Evolutionary conservation across 768 basidiomycete species (phyloP).

Genomic region (Strobilomyces dryophilus): DNA sequence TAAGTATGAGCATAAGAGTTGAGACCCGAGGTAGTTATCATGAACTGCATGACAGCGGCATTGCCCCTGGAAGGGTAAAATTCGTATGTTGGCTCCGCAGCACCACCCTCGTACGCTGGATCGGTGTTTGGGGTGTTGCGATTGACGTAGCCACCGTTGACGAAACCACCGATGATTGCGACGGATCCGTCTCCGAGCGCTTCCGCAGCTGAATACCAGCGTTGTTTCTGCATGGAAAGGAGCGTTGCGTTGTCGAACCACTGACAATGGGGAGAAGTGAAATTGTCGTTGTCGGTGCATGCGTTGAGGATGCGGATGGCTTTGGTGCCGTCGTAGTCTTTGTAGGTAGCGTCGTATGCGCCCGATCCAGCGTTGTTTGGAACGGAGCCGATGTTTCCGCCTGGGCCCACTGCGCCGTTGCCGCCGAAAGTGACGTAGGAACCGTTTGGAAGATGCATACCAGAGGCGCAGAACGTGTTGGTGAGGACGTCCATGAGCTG

Average conservation of each 20-base stretch:
- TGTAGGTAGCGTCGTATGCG: slow-evolving; percentile 60
- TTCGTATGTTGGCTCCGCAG: slow-evolving; percentile 75
- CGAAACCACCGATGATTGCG: slow-evolving; percentile 78
- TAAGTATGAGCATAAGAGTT: slow-evolving; percentile 74
- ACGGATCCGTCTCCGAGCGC: slow-evolving; percentile 72
- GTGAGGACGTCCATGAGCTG: slow-evolving; percentile 41
- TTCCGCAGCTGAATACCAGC: slow-evolving; percentile 81
- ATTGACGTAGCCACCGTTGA: slow-evolving; percentile 76
- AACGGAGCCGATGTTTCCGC: slow-evolving; percentile 55
- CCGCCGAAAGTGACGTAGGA: slow-evolving; percentile 75
- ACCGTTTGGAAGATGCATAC: slow-evolving; percentile 78
- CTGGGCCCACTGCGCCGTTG: slow-evolving; percentile 67
- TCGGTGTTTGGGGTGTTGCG: slow-evolving; percentile 58
- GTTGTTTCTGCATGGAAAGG: slow-evolving; percentile 61
- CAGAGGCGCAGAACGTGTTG: slow-evolving; percentile 79
- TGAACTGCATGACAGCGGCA: slow-evolving; percentile 55
- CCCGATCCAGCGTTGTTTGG: slow-evolving; percentile 43
- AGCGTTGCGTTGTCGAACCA: slow-evolving; percentile 68
- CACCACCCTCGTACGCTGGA: slow-evolving; percentile 55
- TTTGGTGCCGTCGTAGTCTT: slow-evolving; percentile 76
- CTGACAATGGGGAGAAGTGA: slow-evolving; percentile 49
- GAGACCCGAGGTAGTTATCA: slow-evolving; percentile 68
- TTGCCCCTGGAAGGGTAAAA: slow-evolving; percentile 65
- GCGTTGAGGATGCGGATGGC: slow-evolving; percentile 81
- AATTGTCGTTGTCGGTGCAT: slow-evolving; percentile 50